A percentile compares a stretch with the other conserved stretches of the same genome.
Evolutionary conservation across 441 rosid species (phyloP).

Genomic region (Euphorbia corollata): DNA sequence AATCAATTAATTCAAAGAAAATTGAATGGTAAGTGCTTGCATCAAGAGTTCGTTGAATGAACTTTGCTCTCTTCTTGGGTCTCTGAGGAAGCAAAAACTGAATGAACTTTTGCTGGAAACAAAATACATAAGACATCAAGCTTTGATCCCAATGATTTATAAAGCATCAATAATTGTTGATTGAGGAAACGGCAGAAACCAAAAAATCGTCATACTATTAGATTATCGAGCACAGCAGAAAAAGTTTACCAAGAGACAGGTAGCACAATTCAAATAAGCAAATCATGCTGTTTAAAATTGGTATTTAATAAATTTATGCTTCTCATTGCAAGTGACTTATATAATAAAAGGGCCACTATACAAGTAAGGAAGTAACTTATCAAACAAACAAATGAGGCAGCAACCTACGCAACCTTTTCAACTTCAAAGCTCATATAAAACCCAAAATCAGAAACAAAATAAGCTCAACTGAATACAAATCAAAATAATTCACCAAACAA

Average conservation of each 20-base stretch:
- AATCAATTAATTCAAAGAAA: too few relatives aligned
- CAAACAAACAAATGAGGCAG: neutral
- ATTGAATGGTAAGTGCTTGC: constrained; percentile 29
- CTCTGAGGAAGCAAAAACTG: constrained; percentile 68
- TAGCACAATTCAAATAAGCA: constrained; percentile 22
- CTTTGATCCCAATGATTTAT: neutral
- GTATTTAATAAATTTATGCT: constrained; percentile 25
- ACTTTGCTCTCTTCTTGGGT: constrained; percentile 68
- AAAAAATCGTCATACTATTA: neutral
- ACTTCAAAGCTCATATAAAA: too few relatives aligned
- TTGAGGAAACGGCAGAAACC: neutral
- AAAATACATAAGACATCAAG: neutral
- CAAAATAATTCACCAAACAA: neutral
- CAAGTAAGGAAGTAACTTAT: constrained; percentile 26
- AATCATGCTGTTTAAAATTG: constrained; percentile 37
- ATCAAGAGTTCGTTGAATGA: constrained; percentile 67
- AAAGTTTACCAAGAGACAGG: constrained; percentile 31
- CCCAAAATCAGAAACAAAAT: neutral
- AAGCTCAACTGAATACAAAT: neutral
- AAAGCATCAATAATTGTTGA: neutral
- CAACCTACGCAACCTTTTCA: neutral
- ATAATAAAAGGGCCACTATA: constrained; percentile 15
- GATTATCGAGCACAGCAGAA: neutral
- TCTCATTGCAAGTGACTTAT: constrained; percentile 21
- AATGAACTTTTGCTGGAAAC: neutral